Conservation (phyloP, 2,329 filamentous ascomycete genomes). For the Clonostachys rhizophaga region DNA sequence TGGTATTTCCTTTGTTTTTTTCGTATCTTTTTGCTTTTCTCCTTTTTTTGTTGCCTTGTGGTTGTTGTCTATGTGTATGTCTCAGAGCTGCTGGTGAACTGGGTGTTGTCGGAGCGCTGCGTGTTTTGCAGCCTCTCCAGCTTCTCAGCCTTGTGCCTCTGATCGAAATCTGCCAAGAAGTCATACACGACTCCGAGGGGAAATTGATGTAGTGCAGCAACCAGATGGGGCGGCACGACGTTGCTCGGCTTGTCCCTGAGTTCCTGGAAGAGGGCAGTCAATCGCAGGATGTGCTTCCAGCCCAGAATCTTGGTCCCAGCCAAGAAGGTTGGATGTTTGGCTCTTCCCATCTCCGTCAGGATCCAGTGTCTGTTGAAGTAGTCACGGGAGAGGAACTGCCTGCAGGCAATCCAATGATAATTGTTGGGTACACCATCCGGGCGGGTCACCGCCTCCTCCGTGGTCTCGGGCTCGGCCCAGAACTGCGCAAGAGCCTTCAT, state of each 20-base stretch:
- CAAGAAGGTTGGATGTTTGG: constrained; percentile 10
- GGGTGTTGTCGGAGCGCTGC: too few relatives aligned
- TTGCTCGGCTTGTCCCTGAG: constrained; percentile 13
- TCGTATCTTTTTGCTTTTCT: too few relatives aligned
- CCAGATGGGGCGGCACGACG: constrained; percentile 6
- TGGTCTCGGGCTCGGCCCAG: constrained; percentile 6
- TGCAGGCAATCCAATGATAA: constrained; percentile 9
- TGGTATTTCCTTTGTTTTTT: too few relatives aligned
- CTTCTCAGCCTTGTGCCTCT: too few relatives aligned
- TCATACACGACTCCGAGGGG: too few relatives aligned
- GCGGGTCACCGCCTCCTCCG: neutral
- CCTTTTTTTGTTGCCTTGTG: too few relatives aligned
- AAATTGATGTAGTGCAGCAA: too few relatives aligned
- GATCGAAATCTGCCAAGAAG: too few relatives aligned
- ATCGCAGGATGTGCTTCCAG: constrained; percentile 19
- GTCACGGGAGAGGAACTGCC: constrained; percentile 14
- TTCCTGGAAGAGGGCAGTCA: constrained; percentile 18
- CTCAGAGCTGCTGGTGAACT: too few relatives aligned
- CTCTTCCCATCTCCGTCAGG: constrained; percentile 17
- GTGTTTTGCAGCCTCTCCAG: too few relatives aligned
- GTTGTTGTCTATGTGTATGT: too few relatives aligned
- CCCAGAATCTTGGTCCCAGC: constrained; percentile 18
- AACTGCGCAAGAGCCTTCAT: constrained; percentile 7
- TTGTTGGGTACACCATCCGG: constrained; percentile 8
- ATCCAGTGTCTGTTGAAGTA: constrained; percentile 21